These are phyloP conservation scores for Trifolium fragiferum DNA, from an alignment of 306 rosid species.

Conservation along the genomic window DNA sequence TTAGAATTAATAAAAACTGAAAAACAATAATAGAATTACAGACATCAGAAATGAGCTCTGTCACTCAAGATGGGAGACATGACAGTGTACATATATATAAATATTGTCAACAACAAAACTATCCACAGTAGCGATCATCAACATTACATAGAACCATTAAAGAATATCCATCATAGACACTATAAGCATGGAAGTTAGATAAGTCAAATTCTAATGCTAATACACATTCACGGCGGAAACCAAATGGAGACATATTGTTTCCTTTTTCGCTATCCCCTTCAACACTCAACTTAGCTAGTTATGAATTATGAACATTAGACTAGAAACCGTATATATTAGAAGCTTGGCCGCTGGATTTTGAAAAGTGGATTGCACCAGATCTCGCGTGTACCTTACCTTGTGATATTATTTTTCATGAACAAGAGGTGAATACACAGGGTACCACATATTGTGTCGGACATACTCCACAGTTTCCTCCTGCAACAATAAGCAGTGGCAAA, in stretches of 20 bases:
- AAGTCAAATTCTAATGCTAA: slow-evolving; percentile 22
- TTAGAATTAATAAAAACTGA: not conserved
- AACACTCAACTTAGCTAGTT: slow-evolving; percentile 27
- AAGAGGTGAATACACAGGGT: slow-evolving; percentile 83
- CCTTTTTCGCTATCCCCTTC: slow-evolving; percentile 23
- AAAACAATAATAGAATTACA: not conserved
- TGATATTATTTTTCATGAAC: slow-evolving; percentile 73
- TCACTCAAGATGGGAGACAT: too few species aligned
- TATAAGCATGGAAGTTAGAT: slow-evolving; percentile 10
- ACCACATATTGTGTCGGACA: slow-evolving; percentile 78
- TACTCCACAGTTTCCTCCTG: slow-evolving; percentile 83
- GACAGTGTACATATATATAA: slow-evolving; percentile 8
- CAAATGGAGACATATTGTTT: slow-evolving; percentile 13
- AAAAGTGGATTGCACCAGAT: slow-evolving; percentile 10
- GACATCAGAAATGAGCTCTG: too few species aligned
- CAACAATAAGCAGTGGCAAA: slow-evolving; percentile 39
- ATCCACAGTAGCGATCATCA: slow-evolving; percentile 8
- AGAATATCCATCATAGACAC: not conserved
- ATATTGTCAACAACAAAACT: slow-evolving; percentile 7
- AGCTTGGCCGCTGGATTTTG: slow-evolving; percentile 38
- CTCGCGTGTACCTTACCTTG: slow-evolving; percentile 1
- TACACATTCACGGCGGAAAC: slow-evolving; percentile 16
- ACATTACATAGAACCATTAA: not conserved
- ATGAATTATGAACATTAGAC: slow-evolving; percentile 29
- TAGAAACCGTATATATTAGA: slow-evolving; percentile 32